These are phyloP conservation scores for Yamadazyma takamatsuzukensis DNA, from an alignment of 805 yeast genomes.

Conservation along the genomic window DNA sequence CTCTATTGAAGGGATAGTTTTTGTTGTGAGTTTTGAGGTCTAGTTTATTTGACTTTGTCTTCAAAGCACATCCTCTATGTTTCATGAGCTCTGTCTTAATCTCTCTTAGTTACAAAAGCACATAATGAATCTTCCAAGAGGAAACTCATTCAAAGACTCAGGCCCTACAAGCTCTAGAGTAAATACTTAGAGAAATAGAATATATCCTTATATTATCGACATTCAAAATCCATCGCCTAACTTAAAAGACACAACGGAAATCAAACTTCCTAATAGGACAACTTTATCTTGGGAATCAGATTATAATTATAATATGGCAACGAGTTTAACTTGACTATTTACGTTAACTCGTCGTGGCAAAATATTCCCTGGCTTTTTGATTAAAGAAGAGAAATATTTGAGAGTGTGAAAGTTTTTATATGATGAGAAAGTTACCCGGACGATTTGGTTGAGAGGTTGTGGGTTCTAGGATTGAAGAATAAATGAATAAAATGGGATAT, in stretches of 20 bases:
- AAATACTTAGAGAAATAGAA: too few relatives aligned
- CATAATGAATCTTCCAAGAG: too few relatives aligned
- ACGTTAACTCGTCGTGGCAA: conserved; percentile 67
- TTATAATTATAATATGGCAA: conserved; percentile 49
- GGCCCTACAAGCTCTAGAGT: too few relatives aligned
- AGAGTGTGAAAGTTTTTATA: conserved; percentile 4
- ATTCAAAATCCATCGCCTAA: conserved; percentile 56
- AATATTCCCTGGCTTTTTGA: conserved; percentile 62
- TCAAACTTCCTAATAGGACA: conserved; percentile 61
- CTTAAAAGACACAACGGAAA: conserved; percentile 46
- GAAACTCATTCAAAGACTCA: too few relatives aligned
- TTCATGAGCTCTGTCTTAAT: too few relatives aligned
- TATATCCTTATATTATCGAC: conserved; percentile 55
- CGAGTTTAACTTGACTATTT: conserved; percentile 58
- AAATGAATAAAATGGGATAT: too few relatives aligned
- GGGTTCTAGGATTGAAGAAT: too few relatives aligned
- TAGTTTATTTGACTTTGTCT: too few relatives aligned
- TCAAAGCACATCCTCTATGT: too few relatives aligned
- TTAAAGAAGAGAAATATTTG: conserved; percentile 27
- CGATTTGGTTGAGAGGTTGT: not conserved
- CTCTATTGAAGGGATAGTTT: too few relatives aligned
- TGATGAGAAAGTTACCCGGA: conserved; percentile 11
- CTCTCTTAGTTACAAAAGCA: too few relatives aligned
- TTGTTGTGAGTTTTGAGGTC: too few relatives aligned
- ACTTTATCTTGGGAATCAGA: conserved; percentile 51